Base-by-base conservation (phyloP, 805 yeast genomes). In the Hyphopichia homilentoma region DNA sequence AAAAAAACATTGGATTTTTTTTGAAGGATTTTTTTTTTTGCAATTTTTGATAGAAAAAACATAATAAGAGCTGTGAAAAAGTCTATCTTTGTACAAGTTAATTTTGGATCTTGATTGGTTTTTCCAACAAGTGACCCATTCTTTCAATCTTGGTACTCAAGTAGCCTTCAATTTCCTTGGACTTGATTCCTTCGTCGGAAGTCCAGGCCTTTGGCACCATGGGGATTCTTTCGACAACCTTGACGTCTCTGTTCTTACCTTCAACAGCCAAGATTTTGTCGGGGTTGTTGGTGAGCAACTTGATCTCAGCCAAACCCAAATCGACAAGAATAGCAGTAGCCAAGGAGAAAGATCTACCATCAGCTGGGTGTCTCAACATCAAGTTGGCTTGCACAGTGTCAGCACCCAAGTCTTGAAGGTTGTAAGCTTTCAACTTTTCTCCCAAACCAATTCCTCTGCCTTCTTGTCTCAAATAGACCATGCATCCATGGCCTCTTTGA, bases 391-490 rank as follows among this genome's bases (percentile, higher is more conserved):
- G 94, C 4, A 93, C 97, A 0, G 99, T 93, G 57, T 93, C 99
- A 6, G 97, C 97, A 5, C 99, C 99, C 36, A 93, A 68, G 61
- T 93, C 99, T 65, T 93, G 99, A 43, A 93, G 67, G 54, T 93
- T 93, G 60, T 93, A 93, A 2, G 97, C 97, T 61, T 93, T 93
- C 44, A 93, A 72, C 60, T 93, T 93, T 54, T 93, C 99, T 19
- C 97, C 96, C n/a, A 93, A 69, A 5, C 99, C 99, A 39, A 93
- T 93, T 13, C 99, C 99, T 38, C 99, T 79, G 33, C 99, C 99
- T 59, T 93, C 99, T 61, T 93, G 99, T 51, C 99, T 77, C 43
- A 93, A 66, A 55, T 93, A 93, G 2, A 93, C 97, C 31, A 93
- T 88, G 47, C 95, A 89, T 15, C 99, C 99, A 44, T 79, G 83